Evolutionary conservation across 176 grass and related monocot species (phyloP), one percentile per base, ranked within the genome.

Genomic region (Rhynchospora tenuis): DNA sequence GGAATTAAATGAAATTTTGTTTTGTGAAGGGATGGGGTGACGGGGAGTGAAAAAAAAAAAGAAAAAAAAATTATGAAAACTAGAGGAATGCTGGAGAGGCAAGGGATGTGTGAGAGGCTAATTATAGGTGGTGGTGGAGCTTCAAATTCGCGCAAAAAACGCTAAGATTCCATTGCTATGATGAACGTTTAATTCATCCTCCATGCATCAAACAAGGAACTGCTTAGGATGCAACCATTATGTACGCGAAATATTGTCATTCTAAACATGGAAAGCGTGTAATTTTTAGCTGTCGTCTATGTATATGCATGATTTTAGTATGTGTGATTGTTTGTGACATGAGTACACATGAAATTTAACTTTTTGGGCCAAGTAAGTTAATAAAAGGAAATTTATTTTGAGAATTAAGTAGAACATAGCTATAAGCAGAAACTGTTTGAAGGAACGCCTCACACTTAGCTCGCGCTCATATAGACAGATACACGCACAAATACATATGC

Each of bases 191-290:
- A 45, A 45, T 43, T 45, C 38, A 70, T 71, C 9, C 67, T 46
- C 8, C 38, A 45, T 75, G 12, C 23, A 75, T 56, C 24, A 1
- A 77, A 55, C 73, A 56, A 28, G 55, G 46, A 77, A 77, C 73
- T 56, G 73, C 50, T 77, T 31, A 56, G 50, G 73, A 77, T 77
- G 55, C 72, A 75, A 54, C 47, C 47, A 75, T 75, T 52, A 51
- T 51, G 69, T 73, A 73, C 43, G 45, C n/a, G n/a, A 50, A 24
- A 75, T 29, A 19, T 76, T 77, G 48, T 56, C 14, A 56, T 76
- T 76, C 73, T 77, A 77, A 55, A 56, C 73, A 77, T 77, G 73
- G 73, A 77, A 77, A 77, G 73, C 73, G 73, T 56, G 73, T 77
- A 56, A 26, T 6, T 74, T 71, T 45, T 14, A 52, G 71, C 22